Percentiles rank a stretch among this genome's conserved stretches.
Conservation (phyloP, 2,329 filamentous ascomycete species). For the Penicillium palitans region DNA sequence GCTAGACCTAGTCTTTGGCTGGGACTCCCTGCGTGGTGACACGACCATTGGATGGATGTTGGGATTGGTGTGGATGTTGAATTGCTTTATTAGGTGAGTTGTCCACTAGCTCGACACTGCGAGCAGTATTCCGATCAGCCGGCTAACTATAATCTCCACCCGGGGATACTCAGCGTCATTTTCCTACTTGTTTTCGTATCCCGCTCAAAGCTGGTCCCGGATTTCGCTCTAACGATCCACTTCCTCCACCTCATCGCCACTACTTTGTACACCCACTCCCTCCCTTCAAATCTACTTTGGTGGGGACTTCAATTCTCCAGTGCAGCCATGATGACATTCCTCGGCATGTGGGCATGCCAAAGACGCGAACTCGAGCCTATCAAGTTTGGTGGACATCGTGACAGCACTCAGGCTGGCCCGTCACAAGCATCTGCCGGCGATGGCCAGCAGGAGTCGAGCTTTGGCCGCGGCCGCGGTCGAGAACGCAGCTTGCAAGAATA, state of each 20-base stretch:
- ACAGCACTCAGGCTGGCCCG: conserved; percentile 20
- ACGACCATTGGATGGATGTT: conserved; percentile 70
- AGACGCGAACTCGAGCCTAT: conserved; percentile 89
- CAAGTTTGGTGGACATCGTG: conserved; percentile 68
- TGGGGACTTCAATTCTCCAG: conserved; percentile 70
- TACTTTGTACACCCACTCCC: conserved; percentile 71
- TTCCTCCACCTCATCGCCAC: conserved; percentile 77
- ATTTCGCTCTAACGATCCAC: conserved; percentile 90
- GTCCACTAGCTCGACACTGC: conserved; percentile 23
- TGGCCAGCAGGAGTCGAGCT: conserved; percentile 25
- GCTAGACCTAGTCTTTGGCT: conserved; percentile 61
- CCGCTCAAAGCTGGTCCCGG: conserved; percentile 89
- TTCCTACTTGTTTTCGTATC: conserved; percentile 80
- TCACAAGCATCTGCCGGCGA: conserved; percentile 17
- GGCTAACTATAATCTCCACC: background rate
- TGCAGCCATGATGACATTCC: conserved; percentile 62
- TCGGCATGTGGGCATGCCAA: conserved; percentile 88
- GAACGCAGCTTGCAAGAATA: conserved; percentile 35
- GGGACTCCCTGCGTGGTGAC: conserved; percentile 64
- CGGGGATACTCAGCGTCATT: conserved; percentile 61
- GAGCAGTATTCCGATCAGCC: background rate
- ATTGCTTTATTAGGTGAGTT: conserved; percentile 63
- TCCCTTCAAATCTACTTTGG: conserved; percentile 82
- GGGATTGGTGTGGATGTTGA: conserved; percentile 67
- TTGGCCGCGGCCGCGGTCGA: conserved; percentile 35